A percentile compares a stretch with the other conserved stretches of the same genome.
Conservation (phyloP, 257 asterid species). For the Solanum boliviense region DNA sequence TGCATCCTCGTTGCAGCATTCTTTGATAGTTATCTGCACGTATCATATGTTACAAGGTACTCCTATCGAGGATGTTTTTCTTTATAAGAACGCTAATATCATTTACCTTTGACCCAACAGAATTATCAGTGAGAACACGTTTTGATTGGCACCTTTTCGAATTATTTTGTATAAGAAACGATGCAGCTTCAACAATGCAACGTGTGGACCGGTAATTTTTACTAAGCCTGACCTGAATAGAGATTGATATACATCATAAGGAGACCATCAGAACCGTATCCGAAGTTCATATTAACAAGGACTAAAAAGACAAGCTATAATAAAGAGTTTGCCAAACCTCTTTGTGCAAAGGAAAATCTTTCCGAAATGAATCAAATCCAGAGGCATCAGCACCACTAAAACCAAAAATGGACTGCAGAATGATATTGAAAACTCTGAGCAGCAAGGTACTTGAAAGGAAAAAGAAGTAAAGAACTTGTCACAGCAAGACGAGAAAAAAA, state of each 20-base stretch:
- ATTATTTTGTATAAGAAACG: constrained; percentile 72
- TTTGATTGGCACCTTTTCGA: constrained; percentile 53
- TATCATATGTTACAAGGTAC: neutral
- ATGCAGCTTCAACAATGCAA: constrained; percentile 90
- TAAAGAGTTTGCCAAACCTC: constrained; percentile 49
- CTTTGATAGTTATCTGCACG: constrained; percentile 69
- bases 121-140: constrained; percentile 65
- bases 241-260: neutral
- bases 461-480: neutral
- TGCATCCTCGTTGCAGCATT: constrained; percentile 84
- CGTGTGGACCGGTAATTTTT: constrained; percentile 89
- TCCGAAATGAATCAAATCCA: constrained; percentile 88
- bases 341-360: constrained; percentile 79
- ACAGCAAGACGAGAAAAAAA: neutral
- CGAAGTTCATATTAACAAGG: neutral
- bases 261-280: neutral
- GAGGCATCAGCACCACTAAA: constrained; percentile 89
- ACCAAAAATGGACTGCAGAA: constrained; percentile 81
- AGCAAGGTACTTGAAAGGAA: neutral
- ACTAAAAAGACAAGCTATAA: neutral
- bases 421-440: neutral
- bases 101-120: constrained; percentile 80
- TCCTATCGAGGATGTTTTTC: neutral
- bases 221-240: constrained; percentile 65
- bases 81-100: neutral